A percentile compares a stretch with the other conserved stretches of the same genome.
phyloP scores from a whole-genome alignment of 2,329 filamentous ascomycete genomes.

The Gnomoniopsis smithogilvyi region DNA sequence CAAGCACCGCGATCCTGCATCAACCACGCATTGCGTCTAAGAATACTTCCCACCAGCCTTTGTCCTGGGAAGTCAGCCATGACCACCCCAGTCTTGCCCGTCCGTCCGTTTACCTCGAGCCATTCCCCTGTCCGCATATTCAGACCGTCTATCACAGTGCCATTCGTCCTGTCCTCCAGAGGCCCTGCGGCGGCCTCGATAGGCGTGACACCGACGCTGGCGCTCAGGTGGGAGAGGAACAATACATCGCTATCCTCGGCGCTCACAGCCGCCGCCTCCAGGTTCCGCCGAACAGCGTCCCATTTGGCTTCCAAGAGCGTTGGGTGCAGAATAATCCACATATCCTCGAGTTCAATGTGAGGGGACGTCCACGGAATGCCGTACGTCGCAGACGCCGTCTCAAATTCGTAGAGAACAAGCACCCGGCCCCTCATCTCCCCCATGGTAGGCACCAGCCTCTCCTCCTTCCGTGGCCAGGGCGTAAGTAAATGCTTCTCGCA shows the following conservation, averaged over 20 bases:
- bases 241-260: constrained; percentile 24
- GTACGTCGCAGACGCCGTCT: constrained; percentile 28
- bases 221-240: constrained; percentile 45
- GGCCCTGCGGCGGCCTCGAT: constrained; percentile 48
- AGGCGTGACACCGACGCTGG: constrained; percentile 44
- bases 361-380: constrained; percentile 42
- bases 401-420: constrained; percentile 47
- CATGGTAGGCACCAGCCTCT: constrained; percentile 37
- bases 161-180: constrained; percentile 26
- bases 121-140: constrained; percentile 47
- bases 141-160: constrained; percentile 39
- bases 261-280: constrained; percentile 38
- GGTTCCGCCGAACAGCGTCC: constrained; percentile 38
- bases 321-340: constrained; percentile 41
- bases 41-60: constrained; percentile 37
- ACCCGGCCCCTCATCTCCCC: constrained; percentile 43
- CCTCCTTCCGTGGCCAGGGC: neutral
- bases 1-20: neutral
- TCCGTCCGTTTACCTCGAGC: constrained; percentile 26
- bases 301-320: constrained; percentile 44
- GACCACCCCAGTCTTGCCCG: constrained; percentile 39
- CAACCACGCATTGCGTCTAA: constrained; percentile 37
- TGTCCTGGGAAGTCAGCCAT: constrained; percentile 48
- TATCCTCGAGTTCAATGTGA: constrained; percentile 45
- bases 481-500: constrained; percentile 32